Percentiles rank a stretch among this genome's conserved stretches.
phyloP scores from a whole-genome alignment of 148 eudicot genomes.

The Pouteria glomerata region DNA sequence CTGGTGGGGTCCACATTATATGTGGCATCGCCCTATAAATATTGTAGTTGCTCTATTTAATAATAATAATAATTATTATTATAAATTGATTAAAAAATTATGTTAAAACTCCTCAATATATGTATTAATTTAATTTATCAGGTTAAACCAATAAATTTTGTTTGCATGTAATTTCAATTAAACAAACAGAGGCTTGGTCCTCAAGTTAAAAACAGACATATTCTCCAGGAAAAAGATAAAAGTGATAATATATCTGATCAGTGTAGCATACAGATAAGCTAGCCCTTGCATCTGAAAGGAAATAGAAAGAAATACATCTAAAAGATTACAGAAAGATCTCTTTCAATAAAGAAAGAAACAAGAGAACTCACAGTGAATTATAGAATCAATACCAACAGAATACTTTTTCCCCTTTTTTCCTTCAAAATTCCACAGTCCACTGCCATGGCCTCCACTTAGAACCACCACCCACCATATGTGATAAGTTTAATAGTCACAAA shows the following conservation, averaged over 20 bases:
- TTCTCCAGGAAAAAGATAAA: not conserved
- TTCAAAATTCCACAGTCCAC: not conserved
- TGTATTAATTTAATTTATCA: not conserved
- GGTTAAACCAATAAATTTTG: not conserved
- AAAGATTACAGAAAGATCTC: not conserved
- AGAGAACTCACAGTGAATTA: not conserved
- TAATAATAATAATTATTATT: no score
- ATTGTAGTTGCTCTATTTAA: no score
- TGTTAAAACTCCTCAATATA: not conserved
- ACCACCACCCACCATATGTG: no score
- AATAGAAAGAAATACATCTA: not conserved
- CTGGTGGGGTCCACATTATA: no score
- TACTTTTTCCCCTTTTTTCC: slow-evolving; percentile 3
- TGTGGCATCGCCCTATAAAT: no score
- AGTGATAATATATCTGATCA: no score
- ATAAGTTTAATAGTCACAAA: not conserved
- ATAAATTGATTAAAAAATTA: no score
- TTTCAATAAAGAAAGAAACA: slow-evolving; percentile 4
- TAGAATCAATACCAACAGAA: slow-evolving; percentile 6
- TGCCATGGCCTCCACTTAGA: not conserved
- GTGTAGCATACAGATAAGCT: not conserved
- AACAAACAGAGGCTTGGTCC: slow-evolving; percentile 1
- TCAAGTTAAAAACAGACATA: slow-evolving; percentile 1
- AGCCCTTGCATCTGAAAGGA: not conserved
- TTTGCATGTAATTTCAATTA: not conserved